Percentiles rank a stretch among this genome's conserved stretches.
Evolutionary conservation across 2,329 filamentous ascomycete species (phyloP).

Genomic region (Aspergillus tubingensis): DNA sequence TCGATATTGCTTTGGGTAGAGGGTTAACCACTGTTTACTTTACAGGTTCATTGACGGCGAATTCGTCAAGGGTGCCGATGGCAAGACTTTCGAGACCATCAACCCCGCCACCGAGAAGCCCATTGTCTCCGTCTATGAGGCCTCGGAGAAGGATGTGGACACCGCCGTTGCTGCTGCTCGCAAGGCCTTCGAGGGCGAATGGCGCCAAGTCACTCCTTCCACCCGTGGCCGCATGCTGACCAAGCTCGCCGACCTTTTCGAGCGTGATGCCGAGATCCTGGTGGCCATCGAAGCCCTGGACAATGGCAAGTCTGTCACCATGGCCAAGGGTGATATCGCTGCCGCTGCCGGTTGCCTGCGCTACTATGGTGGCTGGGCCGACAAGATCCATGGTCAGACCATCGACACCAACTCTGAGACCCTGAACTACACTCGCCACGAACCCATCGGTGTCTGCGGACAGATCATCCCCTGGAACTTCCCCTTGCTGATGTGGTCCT

Average conservation of each 20-base stretch:
- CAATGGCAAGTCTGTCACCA: slow-evolving; percentile 47
- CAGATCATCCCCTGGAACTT: slow-evolving; percentile 94
- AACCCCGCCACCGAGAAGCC: slow-evolving; percentile 84
- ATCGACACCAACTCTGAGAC: slow-evolving; percentile 75
- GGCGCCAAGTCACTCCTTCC: slow-evolving; percentile 68
- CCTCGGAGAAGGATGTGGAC: slow-evolving; percentile 75
- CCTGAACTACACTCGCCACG: slow-evolving; percentile 80
- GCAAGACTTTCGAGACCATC: slow-evolving; percentile 89
- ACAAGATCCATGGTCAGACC: slow-evolving; percentile 90
- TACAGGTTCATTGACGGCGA: slow-evolving; percentile 47
- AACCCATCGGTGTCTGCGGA: slow-evolving; percentile 79
- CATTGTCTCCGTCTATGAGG: slow-evolving; percentile 80
- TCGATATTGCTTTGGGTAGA: background rate
- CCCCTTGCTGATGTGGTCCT: slow-evolving; percentile 78
- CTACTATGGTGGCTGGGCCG: slow-evolving; percentile 91
- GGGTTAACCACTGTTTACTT: background rate
- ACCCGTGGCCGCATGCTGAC: slow-evolving; percentile 68
- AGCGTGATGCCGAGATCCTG: slow-evolving; percentile 75
- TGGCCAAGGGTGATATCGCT: slow-evolving; percentile 68
- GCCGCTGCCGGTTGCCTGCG: slow-evolving; percentile 71
- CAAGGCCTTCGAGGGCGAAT: slow-evolving; percentile 76
- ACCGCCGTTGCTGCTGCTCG: slow-evolving; percentile 81
- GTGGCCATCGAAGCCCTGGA: slow-evolving; percentile 80
- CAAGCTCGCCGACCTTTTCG: slow-evolving; percentile 77
- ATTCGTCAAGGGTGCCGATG: slow-evolving; percentile 78